Evolutionary conservation across 2,329 filamentous ascomycete genomes (phyloP), one percentile per base, ranked within the genome.

Genomic region (Ceratocystis albifundus): DNA sequence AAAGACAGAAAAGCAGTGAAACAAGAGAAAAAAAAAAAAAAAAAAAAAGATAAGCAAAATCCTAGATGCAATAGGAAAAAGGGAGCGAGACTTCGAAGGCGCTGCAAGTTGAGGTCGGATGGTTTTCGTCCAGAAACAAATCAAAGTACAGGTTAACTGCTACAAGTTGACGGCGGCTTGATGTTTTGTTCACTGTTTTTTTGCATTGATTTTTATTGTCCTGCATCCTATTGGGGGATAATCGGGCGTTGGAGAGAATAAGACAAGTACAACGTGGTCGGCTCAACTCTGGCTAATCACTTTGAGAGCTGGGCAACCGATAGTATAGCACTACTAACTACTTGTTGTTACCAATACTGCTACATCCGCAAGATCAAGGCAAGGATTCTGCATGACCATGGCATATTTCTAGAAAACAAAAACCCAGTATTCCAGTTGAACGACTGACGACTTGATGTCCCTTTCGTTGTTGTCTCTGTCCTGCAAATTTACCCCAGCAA

Each of bases 101-200:
- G 15, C 55, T 36, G 55, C 30, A 32, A 15, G 17, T 59, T 59
- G 30, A 36, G 30, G 28, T 59, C 55, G 55, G 28, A 36, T 36
- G 25, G 55, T 32, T 59, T 59, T 59, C 28, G 55, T 36, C 30
- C 12, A 59, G 55, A 59, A 59, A n/a, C 55, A 59, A 30, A 59
- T n/a, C 20, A 30, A 59, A 30, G 28, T 36, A 32, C 28, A 59
- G n/a, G 30, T 36, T 12, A 41, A 30, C 17, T 36, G 25, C 12
- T 8, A n/a, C 25, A 59, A 59, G 32, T 20, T 17, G 15, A 17
- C 17, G 28, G 12, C 17, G 28, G 12, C 15, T 32, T 32, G 28
- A 10, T 59, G 53, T 36, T 59, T 53, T 25, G 12, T 59, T 32
- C n/a, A 1, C 15, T 36, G 55, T 5, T 32, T 22, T 15, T 28